Conservation (phyloP, 176 grass and related monocot genomes). For the maize (Zea mays) region DNA sequence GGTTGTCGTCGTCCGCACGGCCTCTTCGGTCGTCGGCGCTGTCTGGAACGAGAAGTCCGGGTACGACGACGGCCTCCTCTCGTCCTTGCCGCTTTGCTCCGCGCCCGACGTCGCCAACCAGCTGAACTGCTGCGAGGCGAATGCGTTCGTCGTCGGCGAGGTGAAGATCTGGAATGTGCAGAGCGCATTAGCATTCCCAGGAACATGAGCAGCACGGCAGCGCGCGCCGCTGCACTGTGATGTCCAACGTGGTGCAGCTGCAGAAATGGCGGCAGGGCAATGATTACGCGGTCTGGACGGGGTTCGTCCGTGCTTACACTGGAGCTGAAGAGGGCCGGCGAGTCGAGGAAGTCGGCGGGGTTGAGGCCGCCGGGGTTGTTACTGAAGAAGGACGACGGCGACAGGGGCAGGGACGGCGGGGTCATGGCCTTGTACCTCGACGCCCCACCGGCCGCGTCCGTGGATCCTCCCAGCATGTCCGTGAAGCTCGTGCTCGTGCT, state of each 20-base stretch:
- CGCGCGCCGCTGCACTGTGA: too few relatives aligned
- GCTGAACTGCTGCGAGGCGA: slow-evolving; percentile 62
- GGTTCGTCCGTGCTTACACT: slow-evolving; percentile 59
- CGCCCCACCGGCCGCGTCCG: slow-evolving; percentile 2
- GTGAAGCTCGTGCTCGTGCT: slow-evolving; percentile 50
- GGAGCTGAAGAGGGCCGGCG: slow-evolving; percentile 60
- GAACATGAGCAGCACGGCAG: background rate
- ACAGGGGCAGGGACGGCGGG: slow-evolving; percentile 66
- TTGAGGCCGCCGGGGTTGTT: slow-evolving; percentile 58
- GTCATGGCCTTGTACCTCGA: slow-evolving; percentile 66
- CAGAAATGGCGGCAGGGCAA: slow-evolving; percentile 1
- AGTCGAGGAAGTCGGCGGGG: slow-evolving; percentile 64
- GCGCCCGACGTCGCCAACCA: slow-evolving; percentile 36
- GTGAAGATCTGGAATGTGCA: slow-evolving; percentile 55
- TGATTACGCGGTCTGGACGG: background rate
- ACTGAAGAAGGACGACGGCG: slow-evolving; percentile 72
- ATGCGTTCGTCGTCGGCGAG: slow-evolving; percentile 73
- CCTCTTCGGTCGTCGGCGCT: slow-evolving; percentile 37
- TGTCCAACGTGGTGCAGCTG: too few relatives aligned
- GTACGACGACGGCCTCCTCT: slow-evolving; percentile 46
- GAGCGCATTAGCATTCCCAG: slow-evolving; percentile 13
- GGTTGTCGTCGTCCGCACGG: slow-evolving; percentile 7
- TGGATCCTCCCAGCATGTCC: slow-evolving; percentile 40
- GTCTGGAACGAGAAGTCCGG: slow-evolving; percentile 92
- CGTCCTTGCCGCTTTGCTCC: slow-evolving; percentile 34